These are phyloP conservation scores for Sungouiozyma ichnusensis DNA, from an alignment of 805 yeast species.

Conservation along the genomic window DNA sequence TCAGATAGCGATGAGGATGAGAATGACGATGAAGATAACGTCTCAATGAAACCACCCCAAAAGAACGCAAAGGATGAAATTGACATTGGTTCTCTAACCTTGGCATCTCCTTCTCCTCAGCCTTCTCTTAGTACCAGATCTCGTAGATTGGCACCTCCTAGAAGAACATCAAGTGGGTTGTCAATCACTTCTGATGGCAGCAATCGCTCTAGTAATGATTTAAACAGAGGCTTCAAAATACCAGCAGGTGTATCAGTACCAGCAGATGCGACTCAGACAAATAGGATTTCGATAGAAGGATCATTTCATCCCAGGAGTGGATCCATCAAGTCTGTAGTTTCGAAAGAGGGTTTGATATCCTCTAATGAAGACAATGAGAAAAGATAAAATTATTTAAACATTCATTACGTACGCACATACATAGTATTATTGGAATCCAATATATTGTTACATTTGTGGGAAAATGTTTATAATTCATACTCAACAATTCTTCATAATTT, in stretches of 20 bases:
- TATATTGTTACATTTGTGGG: neutral
- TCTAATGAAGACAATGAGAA: slow-evolving; percentile 1
- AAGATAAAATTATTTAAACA: neutral
- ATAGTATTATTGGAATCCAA: neutral
- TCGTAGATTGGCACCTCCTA: slow-evolving; percentile 4
- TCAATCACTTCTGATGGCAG: neutral
- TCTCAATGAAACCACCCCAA: slow-evolving; percentile 1
- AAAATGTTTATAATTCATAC: no score
- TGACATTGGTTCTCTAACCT: slow-evolving; percentile 2
- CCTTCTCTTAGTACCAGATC: neutral
- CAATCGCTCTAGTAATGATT: slow-evolving; percentile 1
- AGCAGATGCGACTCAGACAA: slow-evolving; percentile 14
- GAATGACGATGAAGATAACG: slow-evolving; percentile 6
- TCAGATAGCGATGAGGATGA: slow-evolving; percentile 25
- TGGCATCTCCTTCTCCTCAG: neutral
- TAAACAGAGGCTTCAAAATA: slow-evolving; percentile 5
- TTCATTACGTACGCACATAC: neutral
- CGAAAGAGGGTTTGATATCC: slow-evolving; percentile 10
- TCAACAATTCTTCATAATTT: no score
- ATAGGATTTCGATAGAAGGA: slow-evolving; percentile 41
- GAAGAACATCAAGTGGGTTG: slow-evolving; percentile 3
- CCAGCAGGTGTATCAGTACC: slow-evolving; percentile 11
- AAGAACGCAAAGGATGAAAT: slow-evolving; percentile 1
- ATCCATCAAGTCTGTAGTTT: slow-evolving; percentile 17
- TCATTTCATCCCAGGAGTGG: slow-evolving; percentile 25